Evolutionary conservation across 2,329 filamentous ascomycete genomes (phyloP).

Genomic region (Venturia nashicola): DNA sequence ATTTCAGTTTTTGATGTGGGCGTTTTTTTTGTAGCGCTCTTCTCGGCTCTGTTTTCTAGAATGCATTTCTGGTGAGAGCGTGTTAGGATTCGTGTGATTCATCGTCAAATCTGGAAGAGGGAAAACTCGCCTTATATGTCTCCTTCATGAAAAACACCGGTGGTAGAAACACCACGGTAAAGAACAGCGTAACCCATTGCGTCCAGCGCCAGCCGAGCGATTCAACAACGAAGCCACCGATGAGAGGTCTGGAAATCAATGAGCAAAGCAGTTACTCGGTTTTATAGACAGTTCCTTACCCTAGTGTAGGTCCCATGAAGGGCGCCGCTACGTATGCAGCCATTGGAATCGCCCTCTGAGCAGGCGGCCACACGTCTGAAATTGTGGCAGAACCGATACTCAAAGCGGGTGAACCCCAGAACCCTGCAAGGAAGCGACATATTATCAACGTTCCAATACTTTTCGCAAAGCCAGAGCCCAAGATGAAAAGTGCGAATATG

Average conservation of each 20-base stretch:
- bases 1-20: conserved; percentile 9
- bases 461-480: conserved; percentile 36
- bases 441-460: conserved; percentile 59
- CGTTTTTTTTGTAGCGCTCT: conserved; percentile 14
- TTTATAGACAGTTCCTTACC: conserved; percentile 16
- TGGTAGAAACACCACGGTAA: conserved; percentile 25
- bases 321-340: conserved; percentile 27
- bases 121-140: conserved; percentile 38
- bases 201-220: conserved; percentile 30
- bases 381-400: conserved; percentile 30
- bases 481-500: conserved; percentile 42
- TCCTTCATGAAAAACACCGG: conserved; percentile 35
- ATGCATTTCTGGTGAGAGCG: not conserved
- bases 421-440: conserved; percentile 39
- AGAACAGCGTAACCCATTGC: conserved; percentile 32
- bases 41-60: conserved; percentile 25
- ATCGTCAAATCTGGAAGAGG: not conserved
- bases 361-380: conserved; percentile 25
- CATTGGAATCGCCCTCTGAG: conserved; percentile 21
- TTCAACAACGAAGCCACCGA: conserved; percentile 31
- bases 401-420: conserved; percentile 21
- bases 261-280: not conserved
- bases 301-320: conserved; percentile 26
- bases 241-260: conserved; percentile 19
- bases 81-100: not conserved